phyloP scores from a whole-genome alignment of 306 rosid genomes.

The Leucaena leucocephala region DNA sequence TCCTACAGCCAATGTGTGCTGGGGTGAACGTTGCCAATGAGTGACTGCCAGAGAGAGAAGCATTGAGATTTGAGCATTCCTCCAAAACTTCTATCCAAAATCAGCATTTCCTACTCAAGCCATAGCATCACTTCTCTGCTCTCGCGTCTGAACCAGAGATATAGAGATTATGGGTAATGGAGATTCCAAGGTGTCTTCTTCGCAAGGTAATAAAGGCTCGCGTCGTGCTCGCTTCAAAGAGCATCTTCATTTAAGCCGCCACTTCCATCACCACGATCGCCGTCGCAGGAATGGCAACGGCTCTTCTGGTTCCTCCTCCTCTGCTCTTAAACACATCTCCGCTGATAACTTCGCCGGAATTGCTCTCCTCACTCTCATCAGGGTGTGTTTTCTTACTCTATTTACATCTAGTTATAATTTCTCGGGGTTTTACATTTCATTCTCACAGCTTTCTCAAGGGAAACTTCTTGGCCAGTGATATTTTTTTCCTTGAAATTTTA shows the following conservation, averaged over 20 bases:
- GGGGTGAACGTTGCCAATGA: neutral
- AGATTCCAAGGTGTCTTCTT: slow-evolving; percentile 48
- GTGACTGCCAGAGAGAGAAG: neutral
- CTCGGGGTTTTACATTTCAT: neutral
- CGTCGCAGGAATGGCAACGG: slow-evolving; percentile 27
- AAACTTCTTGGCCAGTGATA: neutral
- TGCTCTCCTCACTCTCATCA: slow-evolving; percentile 69
- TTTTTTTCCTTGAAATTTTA: neutral
- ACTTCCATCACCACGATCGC: slow-evolving; percentile 27
- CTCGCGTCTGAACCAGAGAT: neutral
- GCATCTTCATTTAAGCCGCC: slow-evolving; percentile 45
- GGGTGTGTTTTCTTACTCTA: slow-evolving; percentile 37
- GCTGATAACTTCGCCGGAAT: slow-evolving; percentile 75
- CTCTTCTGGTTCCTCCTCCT: slow-evolving; percentile 23
- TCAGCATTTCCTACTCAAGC: neutral
- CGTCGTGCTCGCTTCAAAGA: slow-evolving; percentile 61
- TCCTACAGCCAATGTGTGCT: neutral
- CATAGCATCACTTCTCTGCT: neutral
- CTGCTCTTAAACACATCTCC: slow-evolving; percentile 46
- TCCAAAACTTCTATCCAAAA: neutral
- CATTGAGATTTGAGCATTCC: neutral
- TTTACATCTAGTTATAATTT: neutral
- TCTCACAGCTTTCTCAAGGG: neutral
- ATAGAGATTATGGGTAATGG: slow-evolving; percentile 60
- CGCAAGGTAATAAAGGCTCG: slow-evolving; percentile 38